These are phyloP conservation scores for Macadamia integrifolia DNA, from an alignment of 164 flowering plant species.

Conservation along the genomic window DNA sequence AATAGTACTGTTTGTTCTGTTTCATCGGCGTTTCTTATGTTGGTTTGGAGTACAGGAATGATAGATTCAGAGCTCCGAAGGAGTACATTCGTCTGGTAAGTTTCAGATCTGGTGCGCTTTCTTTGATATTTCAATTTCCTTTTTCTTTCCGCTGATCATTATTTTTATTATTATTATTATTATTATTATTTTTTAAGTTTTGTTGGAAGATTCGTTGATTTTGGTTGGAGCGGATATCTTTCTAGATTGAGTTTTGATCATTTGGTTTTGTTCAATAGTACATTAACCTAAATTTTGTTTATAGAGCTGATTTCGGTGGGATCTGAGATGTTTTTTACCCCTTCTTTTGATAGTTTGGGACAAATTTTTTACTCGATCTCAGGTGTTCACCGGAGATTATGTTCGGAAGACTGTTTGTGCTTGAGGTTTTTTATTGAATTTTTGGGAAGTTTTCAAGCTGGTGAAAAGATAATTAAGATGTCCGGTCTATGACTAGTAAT, in stretches of 20 bases:
- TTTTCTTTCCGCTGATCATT: no score
- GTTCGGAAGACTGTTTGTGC: not conserved
- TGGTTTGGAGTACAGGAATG: slow-evolving; percentile 6
- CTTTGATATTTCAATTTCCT: not conserved
- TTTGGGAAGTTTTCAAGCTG: no score
- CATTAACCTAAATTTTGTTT: not conserved
- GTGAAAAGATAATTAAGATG: no score
- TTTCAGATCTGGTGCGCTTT: not conserved
- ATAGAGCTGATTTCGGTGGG: not conserved
- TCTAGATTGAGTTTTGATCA: not conserved
- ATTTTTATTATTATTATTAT: no score
- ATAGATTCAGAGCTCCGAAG: slow-evolving; percentile 7
- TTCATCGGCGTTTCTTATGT: not conserved
- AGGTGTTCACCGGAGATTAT: not conserved
- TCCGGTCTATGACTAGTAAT: no score
- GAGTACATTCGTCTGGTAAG: slow-evolving; percentile 16
- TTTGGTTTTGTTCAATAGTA: not conserved
- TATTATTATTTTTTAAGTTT: no score
- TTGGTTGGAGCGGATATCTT: not conserved
- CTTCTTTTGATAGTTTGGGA: no score
- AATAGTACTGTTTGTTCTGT: not conserved
- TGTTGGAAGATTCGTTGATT: no score
- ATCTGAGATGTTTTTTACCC: not conserved
- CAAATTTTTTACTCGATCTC: no score
- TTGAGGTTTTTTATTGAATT: no score